These are phyloP conservation scores for Aureobasidium sp. DNA, from an alignment of 2,329 filamentous ascomycete genomes.

Conservation along the genomic window DNA sequence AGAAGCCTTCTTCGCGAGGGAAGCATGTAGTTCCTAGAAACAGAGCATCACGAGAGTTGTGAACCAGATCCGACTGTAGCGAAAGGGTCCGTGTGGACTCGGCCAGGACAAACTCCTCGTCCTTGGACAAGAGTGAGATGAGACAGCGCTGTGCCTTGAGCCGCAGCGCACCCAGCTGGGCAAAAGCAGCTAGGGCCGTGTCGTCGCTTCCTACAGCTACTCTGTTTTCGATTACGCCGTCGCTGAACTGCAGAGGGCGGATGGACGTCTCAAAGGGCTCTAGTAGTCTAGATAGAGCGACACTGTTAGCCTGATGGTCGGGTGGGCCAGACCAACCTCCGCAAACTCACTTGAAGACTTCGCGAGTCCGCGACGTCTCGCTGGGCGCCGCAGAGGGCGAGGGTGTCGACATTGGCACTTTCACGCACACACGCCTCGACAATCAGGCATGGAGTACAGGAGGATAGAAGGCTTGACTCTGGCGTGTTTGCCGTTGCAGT, in stretches of 20 bases:
- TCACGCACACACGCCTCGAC: neutral
- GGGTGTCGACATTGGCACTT: neutral
- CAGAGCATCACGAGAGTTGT: slow-evolving; percentile 27
- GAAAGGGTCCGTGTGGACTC: slow-evolving; percentile 44
- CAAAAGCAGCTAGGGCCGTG: slow-evolving; percentile 40
- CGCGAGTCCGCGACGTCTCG: slow-evolving; percentile 2
- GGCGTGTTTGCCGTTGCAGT: neutral
- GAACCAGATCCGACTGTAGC: slow-evolving; percentile 28
- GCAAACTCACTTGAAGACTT: slow-evolving; percentile 4
- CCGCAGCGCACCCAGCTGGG: slow-evolving; percentile 46
- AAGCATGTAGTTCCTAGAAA: slow-evolving; percentile 32
- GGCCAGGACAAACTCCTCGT: slow-evolving; percentile 45
- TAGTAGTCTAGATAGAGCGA: neutral
- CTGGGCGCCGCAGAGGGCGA: neutral
- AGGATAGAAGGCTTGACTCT: neutral
- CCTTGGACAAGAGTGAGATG: slow-evolving; percentile 43
- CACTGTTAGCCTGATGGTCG: neutral
- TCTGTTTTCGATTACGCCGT: slow-evolving; percentile 14
- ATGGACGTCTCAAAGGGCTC: slow-evolving; percentile 1
- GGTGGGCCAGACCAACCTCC: no score
- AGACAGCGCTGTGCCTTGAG: slow-evolving; percentile 43
- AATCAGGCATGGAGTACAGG: neutral
- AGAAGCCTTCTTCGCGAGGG: slow-evolving; percentile 30
- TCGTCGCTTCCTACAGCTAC: slow-evolving; percentile 24
- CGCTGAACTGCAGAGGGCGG: neutral